Evolutionary conservation across 2,329 filamentous ascomycete species (phyloP).

Genomic region (Neofusicoccum laricinum): DNA sequence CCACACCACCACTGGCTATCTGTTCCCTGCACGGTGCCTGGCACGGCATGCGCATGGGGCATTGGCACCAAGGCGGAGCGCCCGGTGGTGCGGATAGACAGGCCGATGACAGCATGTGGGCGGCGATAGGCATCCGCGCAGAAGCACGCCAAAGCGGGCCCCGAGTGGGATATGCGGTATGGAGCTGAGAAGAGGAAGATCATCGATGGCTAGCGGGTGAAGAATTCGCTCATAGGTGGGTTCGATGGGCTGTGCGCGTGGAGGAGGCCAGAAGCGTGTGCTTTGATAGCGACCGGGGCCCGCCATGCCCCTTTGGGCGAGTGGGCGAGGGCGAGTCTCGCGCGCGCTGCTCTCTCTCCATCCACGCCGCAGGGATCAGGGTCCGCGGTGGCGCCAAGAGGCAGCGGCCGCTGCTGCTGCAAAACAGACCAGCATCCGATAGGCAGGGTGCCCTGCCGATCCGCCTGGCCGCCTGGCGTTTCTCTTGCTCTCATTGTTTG

Average conservation of each 20-base stretch:
- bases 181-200: background rate
- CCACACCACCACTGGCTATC: conserved; percentile 6
- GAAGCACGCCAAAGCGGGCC: conserved; percentile 5
- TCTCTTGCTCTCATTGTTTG: background rate
- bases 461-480: background rate
- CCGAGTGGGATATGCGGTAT: background rate
- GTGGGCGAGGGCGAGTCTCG: background rate
- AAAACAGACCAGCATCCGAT: background rate
- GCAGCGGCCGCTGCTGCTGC: background rate
- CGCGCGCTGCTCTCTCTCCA: background rate
- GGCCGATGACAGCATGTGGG: conserved; percentile 11
- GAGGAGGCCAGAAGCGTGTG: conserved; percentile 5
- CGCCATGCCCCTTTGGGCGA: background rate
- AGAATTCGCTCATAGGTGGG: conserved; percentile 14
- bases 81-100: background rate
- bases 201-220: background rate
- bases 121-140: background rate
- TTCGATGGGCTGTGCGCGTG: background rate
- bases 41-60: background rate
- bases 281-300: conserved; percentile 10
- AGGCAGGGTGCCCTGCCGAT: background rate
- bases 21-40: conserved; percentile 6
- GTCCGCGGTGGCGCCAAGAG: background rate
- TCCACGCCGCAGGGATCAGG: background rate
- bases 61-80: background rate